A percentile compares a stretch with the other conserved stretches of the same genome.
Evolutionary conservation across 257 asterid genomes (phyloP).

Genomic region (Thymus mandschuricus): DNA sequence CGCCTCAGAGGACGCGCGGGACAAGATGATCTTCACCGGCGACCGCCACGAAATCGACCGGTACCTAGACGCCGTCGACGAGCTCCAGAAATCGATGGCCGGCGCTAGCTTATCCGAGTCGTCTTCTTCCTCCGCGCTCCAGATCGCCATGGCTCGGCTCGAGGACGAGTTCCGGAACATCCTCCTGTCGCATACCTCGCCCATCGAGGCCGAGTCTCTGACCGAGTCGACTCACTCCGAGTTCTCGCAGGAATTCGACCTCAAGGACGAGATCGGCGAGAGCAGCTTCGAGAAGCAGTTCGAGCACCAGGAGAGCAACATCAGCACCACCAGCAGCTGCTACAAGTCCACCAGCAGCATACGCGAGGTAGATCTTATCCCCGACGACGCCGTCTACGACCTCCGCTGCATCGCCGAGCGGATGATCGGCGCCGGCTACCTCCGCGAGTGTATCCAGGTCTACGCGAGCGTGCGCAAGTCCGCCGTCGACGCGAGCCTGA

Average conservation of each 20-base stretch:
- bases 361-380: slow-evolving; percentile 76
- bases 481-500: slow-evolving; percentile 62
- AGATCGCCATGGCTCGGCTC: slow-evolving; percentile 97
- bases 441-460: slow-evolving; percentile 83
- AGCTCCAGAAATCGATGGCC: slow-evolving; percentile 62
- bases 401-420: slow-evolving; percentile 86
- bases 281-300: slow-evolving; percentile 42
- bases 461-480: slow-evolving; percentile 80
- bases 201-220: slow-evolving; percentile 63
- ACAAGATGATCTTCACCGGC: slow-evolving; percentile 72
- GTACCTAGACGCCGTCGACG: slow-evolving; percentile 83
- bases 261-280: slow-evolving; percentile 41
- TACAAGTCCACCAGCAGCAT: slow-evolving; percentile 61
- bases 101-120: slow-evolving; percentile 52
- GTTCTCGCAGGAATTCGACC: slow-evolving; percentile 47
- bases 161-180: slow-evolving; percentile 94
- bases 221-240: slow-evolving; percentile 51
- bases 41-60: slow-evolving; percentile 78
- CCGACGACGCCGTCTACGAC: slow-evolving; percentile 67
- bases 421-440: slow-evolving; percentile 69
- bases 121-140: slow-evolving; percentile 51
- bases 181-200: slow-evolving; percentile 64
- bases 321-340: slow-evolving; percentile 48
- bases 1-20: slow-evolving; percentile 70
- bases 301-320: slow-evolving; percentile 71